Base-by-base conservation (phyloP, 352 stramenopile species). In the Pythium rishiriense region DNA sequence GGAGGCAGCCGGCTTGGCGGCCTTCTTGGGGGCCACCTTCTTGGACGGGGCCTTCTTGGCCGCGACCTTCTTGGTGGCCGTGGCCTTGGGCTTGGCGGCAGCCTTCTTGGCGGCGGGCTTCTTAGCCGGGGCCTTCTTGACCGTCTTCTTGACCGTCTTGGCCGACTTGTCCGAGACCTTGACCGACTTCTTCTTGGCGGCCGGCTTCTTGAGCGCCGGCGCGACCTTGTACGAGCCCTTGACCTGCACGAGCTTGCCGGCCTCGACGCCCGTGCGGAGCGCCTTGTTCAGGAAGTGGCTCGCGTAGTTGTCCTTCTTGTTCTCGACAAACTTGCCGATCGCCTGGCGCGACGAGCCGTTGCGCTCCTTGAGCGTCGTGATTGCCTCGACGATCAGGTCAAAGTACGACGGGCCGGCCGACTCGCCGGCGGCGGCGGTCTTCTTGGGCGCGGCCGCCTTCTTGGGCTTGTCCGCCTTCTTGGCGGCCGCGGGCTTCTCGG, bases 291-390 rank as follows among this genome's bases (percentile, higher is more conserved):
- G 63, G 53, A 90, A 84, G 76, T 94, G 88, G 66, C 72, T 82
- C 50, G 72, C 69, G 57, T 88, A 95, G 75, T 93, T 96, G 58
- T 64, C 67, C 72, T 94, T 94, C 72, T 96, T 91, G 48, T 68
- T 71, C 79, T 87, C 76, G 50, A 98, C 89, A 48, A 85, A 83
- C 77, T 98, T 98, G 64, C 76, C 85, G 52, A 98, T 98, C 8
- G 93, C 92, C 68, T 95, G 80, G 24, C 87, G 81, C 22, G 91
- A 98, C 47, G 91, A 97, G 47, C 94, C 94, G 51, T 79, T 97
- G 70, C 92, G 94, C 72, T 98, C 92, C 75, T 98, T 98, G 19
- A 98, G 85, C 65, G 83, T 81, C 60, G 78, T 58, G 64, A 98
- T 97, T 31, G 90, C 91, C 48, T 96, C 85, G 33, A 92, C 89